A percentile compares a stretch with the other conserved stretches of the same genome.
These are phyloP conservation scores for Camellia japonica DNA, from an alignment of 148 eudicot species.

Conservation along the genomic window DNA sequence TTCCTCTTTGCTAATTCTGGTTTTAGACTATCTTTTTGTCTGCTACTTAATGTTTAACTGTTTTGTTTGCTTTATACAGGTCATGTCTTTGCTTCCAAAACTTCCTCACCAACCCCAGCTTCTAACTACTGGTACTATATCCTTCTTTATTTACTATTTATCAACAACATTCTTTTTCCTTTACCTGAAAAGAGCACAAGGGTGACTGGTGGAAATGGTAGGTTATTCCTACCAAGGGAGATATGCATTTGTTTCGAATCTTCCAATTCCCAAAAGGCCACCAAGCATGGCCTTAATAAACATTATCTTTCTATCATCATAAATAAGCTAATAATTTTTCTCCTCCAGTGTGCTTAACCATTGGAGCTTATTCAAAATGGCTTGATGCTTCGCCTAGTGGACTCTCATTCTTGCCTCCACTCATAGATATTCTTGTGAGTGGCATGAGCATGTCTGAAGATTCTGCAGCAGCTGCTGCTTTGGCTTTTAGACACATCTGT, in stretches of 20 bases:
- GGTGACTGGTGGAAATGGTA: neutral
- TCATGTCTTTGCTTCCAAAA: constrained; percentile 80
- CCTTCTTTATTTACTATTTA: neutral
- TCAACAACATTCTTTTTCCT: neutral
- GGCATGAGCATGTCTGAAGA: constrained; percentile 99
- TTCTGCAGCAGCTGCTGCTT: constrained; percentile 92
- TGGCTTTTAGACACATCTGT: constrained; percentile 93
- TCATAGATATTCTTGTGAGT: constrained; percentile 87
- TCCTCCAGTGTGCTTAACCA: constrained; percentile 69
- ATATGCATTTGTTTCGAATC: neutral
- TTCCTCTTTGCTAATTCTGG: constrained; percentile 1
- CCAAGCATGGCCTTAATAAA: neutral
- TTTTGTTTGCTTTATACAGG: constrained; percentile 38
- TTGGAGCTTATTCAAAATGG: constrained; percentile 99
- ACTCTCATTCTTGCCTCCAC: constrained; percentile 68
- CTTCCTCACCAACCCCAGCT: constrained; percentile 94
- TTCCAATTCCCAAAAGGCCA: neutral
- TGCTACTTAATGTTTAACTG: constrained; percentile 7
- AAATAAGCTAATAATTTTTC: neutral
- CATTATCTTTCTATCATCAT: neutral
- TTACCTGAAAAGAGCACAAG: neutral
- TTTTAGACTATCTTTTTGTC: constrained; percentile 5
- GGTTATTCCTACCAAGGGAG: neutral
- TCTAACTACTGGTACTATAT: constrained; percentile 72
- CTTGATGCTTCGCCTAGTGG: constrained; percentile 84